A percentile compares a stretch with the other conserved stretches of the same genome.
Conservation (phyloP, 2,329 filamentous ascomycete species). For the Fusarium veterinarium region DNA sequence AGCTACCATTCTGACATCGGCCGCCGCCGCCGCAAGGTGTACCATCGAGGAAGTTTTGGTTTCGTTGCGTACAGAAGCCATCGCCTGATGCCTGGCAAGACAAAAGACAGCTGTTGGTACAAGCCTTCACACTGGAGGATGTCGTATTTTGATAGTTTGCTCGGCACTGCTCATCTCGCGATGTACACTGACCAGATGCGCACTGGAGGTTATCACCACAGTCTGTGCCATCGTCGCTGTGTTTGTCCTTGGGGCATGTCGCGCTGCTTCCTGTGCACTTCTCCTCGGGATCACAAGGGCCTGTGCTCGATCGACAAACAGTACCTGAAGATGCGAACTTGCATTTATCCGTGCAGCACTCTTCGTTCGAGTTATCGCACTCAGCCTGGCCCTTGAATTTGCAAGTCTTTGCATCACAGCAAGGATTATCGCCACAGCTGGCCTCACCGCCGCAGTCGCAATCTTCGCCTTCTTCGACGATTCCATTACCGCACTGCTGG, state of each 20-base stretch:
- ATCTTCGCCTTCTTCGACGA: conserved; percentile 93
- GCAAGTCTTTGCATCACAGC: conserved; percentile 89
- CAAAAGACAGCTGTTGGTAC: conserved; percentile 75
- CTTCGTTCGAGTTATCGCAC: conserved; percentile 85
- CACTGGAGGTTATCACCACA: conserved; percentile 82
- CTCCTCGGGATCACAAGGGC: conserved; percentile 87
- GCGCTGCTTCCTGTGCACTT: conserved; percentile 79
- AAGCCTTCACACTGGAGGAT: conserved; percentile 81
- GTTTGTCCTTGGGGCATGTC: conserved; percentile 79
- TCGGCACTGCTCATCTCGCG: conserved; percentile 88
- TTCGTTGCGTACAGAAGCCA: conserved; percentile 77
- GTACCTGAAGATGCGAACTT: conserved; percentile 74
- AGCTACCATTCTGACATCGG: conserved; percentile 80
- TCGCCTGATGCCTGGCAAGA: conserved; percentile 81
- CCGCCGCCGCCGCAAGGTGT: conserved; percentile 86
- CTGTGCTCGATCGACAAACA: conserved; percentile 83
- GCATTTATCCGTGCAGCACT: conserved; percentile 78
- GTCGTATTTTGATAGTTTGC: conserved; percentile 82
- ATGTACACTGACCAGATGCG: conserved; percentile 94
- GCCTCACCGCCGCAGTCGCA: conserved; percentile 90
- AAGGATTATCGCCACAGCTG: conserved; percentile 79
- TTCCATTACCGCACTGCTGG: conserved; percentile 93
- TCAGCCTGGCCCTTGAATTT: conserved; percentile 80
- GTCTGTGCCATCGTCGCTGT: conserved; percentile 73
- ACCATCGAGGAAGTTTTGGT: conserved; percentile 94